These are phyloP conservation scores for Carex arenaria DNA, from an alignment of 202 grass and related monocot species.

Conservation along the genomic window DNA sequence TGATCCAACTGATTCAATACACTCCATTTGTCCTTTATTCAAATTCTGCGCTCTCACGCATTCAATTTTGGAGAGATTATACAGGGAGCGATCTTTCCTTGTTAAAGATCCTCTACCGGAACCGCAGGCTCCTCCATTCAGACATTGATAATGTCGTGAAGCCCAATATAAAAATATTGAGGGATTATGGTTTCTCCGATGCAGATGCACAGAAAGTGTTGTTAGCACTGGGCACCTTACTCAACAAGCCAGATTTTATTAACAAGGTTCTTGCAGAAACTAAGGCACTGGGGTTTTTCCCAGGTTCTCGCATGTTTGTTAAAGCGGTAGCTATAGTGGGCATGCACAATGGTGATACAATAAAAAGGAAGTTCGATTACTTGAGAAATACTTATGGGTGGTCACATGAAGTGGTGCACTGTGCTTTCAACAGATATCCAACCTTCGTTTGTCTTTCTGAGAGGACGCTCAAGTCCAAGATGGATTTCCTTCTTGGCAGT, in stretches of 20 bases:
- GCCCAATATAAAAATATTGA: constrained; percentile 38
- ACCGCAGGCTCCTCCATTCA: constrained; percentile 12
- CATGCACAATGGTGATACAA: neutral
- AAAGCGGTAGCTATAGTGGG: neutral
- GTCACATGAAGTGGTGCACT: constrained; percentile 21
- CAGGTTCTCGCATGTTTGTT: constrained; percentile 27
- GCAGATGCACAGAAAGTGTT: too few species aligned
- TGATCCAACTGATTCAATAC: constrained; percentile 26
- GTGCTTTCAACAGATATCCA: constrained; percentile 23
- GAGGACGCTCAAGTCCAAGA: constrained; percentile 19
- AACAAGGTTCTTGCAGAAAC: constrained; percentile 9
- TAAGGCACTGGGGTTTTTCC: constrained; percentile 29
- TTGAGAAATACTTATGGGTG: constrained; percentile 29
- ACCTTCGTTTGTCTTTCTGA: constrained; percentile 17
- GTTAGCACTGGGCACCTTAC: neutral
- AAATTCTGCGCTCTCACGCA: constrained; percentile 18
- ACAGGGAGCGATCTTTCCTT: constrained; percentile 28
- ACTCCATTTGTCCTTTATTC: constrained; percentile 20
- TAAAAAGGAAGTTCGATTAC: constrained; percentile 27
- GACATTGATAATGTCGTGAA: constrained; percentile 20
- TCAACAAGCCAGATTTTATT: neutral
- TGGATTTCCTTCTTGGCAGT: constrained; percentile 32
- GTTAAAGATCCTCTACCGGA: neutral
- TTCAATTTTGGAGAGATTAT: constrained; percentile 37
- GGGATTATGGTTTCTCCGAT: constrained; percentile 31